Evolutionary conservation across 106 monocot species (phyloP), one percentile per base, ranked within the genome.

Genomic region (Triglochin maritima): DNA sequence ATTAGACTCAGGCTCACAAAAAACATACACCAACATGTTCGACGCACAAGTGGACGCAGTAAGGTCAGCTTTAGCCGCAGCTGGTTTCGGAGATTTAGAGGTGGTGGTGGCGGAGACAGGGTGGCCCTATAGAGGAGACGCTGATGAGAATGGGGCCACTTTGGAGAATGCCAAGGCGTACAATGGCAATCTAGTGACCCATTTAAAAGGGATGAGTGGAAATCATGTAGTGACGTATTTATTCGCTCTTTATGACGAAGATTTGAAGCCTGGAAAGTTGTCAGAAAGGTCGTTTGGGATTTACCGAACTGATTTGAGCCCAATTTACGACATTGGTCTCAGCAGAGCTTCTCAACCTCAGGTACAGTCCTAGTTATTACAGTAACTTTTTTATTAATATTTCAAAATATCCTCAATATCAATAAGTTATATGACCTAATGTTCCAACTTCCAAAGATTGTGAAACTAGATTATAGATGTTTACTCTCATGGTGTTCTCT

Each of bases 221-320:
- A 58, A 12, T 12, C 57, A 12, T 12, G n/a, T 58, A 6, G 17
- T 58, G 57, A 58, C 57, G 12, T 58, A 58, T 16, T 14, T 58
- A 1, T 58, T 58, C 17, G 57, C 57, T 58, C 8, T 58, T 12
- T 58, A 58, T 14, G 57, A 58, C n/a, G 57, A 58, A 16, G 57
- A 58, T 58, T 58, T 58, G 57, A 58, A 58, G n/a, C 57, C 57
- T 16, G 57, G 57, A 14, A 12, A 12, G 0, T 58, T 58, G 57
- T 58, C 57, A 14, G 57, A 58, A 14, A 58, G 57, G 57, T 58
- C 57, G n/a, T 58, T 58, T 58, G 57, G 57, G 57, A 58, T 58
- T 58, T 58, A 58, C n/a, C 13, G n/a, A 16, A 58, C 57, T 0
- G 57, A 58, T 14, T 5, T 58, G 12, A 58, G 14, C 57, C 7